Evolutionary conservation across 2,329 filamentous ascomycete genomes (phyloP).

Genomic region (Clonostachys rhizophaga): DNA sequence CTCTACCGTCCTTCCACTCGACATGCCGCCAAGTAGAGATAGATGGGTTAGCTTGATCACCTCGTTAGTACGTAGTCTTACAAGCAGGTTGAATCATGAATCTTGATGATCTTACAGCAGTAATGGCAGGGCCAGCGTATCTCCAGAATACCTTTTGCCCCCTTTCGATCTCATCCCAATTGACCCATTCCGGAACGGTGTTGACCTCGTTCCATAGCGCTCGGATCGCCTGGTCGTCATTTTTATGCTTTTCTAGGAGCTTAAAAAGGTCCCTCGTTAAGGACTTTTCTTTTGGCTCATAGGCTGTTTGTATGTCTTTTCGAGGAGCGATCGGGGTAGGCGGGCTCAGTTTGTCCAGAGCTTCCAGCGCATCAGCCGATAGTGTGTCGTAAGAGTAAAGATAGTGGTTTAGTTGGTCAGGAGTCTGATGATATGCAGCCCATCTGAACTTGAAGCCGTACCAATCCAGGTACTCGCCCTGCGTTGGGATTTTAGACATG

Average conservation of each 20-base stretch:
- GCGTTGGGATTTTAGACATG: no score
- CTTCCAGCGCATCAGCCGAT: constrained; percentile 60
- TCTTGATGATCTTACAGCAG: no score
- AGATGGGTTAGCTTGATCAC: constrained; percentile 48
- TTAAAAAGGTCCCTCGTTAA: constrained; percentile 53
- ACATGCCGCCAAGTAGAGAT: constrained; percentile 66
- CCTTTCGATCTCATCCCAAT: constrained; percentile 69
- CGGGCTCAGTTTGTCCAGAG: constrained; percentile 48
- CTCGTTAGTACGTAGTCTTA: no score
- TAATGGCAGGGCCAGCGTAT: constrained; percentile 37
- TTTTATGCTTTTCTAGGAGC: constrained; percentile 53
- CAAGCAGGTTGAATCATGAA: no score
- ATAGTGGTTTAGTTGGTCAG: no score
- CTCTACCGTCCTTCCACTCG: constrained; percentile 67
- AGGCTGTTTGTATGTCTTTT: no score
- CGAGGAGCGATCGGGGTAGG: constrained; percentile 1
- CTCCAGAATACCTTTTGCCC: constrained; percentile 71
- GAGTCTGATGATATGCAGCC: no score
- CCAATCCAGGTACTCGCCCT: no score
- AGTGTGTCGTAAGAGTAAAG: constrained; percentile 66
- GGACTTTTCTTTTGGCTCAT: constrained; percentile 8
- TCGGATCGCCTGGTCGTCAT: constrained; percentile 45
- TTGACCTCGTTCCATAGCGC: constrained; percentile 64
- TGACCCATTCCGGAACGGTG: constrained; percentile 68
- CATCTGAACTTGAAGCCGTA: no score